These are phyloP conservation scores for Diaporthe amygdali DNA, from an alignment of 2,329 filamentous ascomycete genomes.

Conservation along the genomic window DNA sequence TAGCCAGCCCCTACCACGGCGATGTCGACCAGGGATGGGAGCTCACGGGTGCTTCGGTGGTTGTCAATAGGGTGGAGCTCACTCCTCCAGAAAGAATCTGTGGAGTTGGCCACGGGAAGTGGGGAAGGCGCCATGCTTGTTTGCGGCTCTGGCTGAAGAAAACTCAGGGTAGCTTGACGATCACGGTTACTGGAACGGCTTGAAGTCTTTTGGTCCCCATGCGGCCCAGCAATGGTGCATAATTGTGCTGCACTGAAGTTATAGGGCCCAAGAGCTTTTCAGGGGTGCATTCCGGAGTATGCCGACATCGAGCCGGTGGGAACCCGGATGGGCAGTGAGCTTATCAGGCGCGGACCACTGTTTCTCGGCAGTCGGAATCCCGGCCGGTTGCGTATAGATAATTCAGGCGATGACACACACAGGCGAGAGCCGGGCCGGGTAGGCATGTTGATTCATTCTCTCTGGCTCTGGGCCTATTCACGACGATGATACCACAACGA, in stretches of 20 bases:
- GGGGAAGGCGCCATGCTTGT: constrained; percentile 21
- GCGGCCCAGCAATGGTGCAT: not conserved
- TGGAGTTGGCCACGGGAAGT: constrained; percentile 33
- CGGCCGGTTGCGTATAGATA: not conserved
- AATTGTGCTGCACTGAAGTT: not conserved
- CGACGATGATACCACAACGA: too few species aligned
- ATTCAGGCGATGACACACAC: not conserved
- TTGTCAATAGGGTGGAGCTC: constrained; percentile 44
- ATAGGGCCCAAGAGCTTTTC: not conserved
- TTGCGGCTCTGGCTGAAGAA: not conserved
- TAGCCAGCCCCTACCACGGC: constrained; percentile 54
- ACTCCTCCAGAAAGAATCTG: constrained; percentile 48
- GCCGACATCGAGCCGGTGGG: constrained; percentile 11
- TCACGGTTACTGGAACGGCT: not conserved
- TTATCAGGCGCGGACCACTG: constrained; percentile 16
- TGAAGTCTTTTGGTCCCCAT: not conserved
- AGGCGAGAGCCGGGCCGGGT: constrained; percentile 2
- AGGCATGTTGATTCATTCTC: not conserved
- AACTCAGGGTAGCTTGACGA: not conserved
- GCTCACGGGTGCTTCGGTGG: constrained; percentile 40
- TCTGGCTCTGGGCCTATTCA: not conserved
- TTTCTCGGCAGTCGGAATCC: not conserved
- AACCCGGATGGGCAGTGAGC: constrained; percentile 6
- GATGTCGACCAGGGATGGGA: constrained; percentile 48
- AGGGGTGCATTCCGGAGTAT: not conserved